Conservation (phyloP, 2,329 filamentous ascomycete species). For the Alternaria ventricosa region DNA sequence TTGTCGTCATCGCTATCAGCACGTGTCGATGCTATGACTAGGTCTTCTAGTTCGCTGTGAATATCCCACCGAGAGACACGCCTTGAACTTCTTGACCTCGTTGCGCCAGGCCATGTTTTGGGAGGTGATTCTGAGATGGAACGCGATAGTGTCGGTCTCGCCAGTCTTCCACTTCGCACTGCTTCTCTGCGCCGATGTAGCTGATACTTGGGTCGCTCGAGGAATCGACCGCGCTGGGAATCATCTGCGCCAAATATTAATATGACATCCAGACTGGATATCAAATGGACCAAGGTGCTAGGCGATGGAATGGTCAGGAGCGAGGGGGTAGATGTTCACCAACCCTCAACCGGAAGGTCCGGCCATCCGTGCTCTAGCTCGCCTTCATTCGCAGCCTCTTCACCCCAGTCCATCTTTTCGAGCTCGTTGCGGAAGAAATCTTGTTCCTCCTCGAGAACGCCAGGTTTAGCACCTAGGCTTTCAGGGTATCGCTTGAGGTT, state of each 20-base stretch:
- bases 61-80: background rate
- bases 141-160: slow-evolving; percentile 1
- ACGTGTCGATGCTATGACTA: slow-evolving; percentile 11
- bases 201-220: background rate
- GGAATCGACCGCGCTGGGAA: background rate
- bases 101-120: slow-evolving; percentile 1
- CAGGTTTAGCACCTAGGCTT: slow-evolving; percentile 64
- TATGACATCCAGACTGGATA: background rate
- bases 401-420: slow-evolving; percentile 57
- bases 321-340: slow-evolving; percentile 25
- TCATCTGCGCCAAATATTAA: slow-evolving; percentile 16
- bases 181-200: slow-evolving; percentile 9
- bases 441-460: slow-evolving; percentile 52
- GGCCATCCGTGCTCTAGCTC: slow-evolving; percentile 30
- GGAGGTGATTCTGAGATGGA: background rate
- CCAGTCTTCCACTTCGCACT: slow-evolving; percentile 1
- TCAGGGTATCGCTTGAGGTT: slow-evolving; percentile 84
- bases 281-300: background rate
- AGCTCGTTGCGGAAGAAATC: slow-evolving; percentile 59
- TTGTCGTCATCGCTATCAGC: slow-evolving; percentile 6
- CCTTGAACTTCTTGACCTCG: background rate
- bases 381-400: slow-evolving; percentile 33
- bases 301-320: background rate
- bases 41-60: slow-evolving; percentile 6
- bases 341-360: slow-evolving; percentile 39